Conservation (phyloP, 352 stramenopile species). For the Hyaloperonospora arabidopsidis region DNA sequence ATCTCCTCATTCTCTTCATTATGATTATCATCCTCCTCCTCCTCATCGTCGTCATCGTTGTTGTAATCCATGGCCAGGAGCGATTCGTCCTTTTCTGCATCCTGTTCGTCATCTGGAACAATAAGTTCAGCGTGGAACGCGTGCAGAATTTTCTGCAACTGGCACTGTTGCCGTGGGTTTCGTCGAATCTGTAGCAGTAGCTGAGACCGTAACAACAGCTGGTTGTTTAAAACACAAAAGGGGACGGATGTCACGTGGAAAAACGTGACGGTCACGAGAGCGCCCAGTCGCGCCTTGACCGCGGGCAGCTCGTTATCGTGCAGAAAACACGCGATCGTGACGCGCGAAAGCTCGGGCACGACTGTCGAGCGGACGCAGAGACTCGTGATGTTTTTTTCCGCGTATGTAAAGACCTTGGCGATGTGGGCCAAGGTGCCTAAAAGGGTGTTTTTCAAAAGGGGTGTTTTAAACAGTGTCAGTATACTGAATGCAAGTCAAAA, state of each 20-base stretch:
- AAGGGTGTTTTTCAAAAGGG: too few relatives aligned
- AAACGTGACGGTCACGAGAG: constrained; percentile 67
- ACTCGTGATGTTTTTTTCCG: constrained; percentile 69
- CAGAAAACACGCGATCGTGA: constrained; percentile 66
- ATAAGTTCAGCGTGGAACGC: constrained; percentile 30
- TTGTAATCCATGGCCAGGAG: constrained; percentile 29
- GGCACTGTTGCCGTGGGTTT: constrained; percentile 14
- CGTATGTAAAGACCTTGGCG: constrained; percentile 57
- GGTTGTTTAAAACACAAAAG: constrained; percentile 55
- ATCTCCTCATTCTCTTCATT: too few relatives aligned
- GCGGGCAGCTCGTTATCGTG: constrained; percentile 38
- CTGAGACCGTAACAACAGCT: constrained; percentile 58
- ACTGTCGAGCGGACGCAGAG: constrained; percentile 62
- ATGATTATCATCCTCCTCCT: too few relatives aligned
- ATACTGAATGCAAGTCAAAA: too few relatives aligned
- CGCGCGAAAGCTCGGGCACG: constrained; percentile 66
- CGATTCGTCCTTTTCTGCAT: constrained; percentile 21
- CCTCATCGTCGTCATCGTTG: constrained; percentile 26
- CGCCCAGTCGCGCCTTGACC: constrained; percentile 49
- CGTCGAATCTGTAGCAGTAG: constrained; percentile 39
- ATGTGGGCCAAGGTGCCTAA: constrained; percentile 63
- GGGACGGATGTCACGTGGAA: constrained; percentile 68
- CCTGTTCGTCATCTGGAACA: constrained; percentile 21
- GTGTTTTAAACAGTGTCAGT: neutral
- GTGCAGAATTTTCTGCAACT: constrained; percentile 32